phyloP scores from a whole-genome alignment of 2,329 filamentous ascomycete genomes.

The Colletotrichum endophyticum region DNA sequence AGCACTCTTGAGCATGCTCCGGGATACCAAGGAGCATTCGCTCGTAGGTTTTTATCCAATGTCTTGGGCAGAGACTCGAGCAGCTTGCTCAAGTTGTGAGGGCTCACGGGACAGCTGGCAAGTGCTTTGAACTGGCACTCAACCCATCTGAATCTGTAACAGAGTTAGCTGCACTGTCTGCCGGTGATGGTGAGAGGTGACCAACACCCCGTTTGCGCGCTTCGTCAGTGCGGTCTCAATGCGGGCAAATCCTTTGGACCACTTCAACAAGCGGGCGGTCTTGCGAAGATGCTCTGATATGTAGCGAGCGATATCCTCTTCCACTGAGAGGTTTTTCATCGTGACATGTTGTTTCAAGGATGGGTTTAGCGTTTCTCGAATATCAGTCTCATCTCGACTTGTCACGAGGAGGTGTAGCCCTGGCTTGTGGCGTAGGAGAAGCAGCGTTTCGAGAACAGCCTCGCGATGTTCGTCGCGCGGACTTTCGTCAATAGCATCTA shows the following conservation, averaged over 20 bases:
- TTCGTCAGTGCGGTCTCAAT: neutral
- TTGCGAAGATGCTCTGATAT: neutral
- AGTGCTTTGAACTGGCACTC: slow-evolving; percentile 25
- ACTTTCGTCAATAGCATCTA: slow-evolving; percentile 44
- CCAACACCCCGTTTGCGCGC: neutral
- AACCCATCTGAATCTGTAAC: slow-evolving; percentile 28
- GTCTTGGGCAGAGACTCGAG: slow-evolving; percentile 29
- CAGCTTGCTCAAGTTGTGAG: slow-evolving; percentile 16
- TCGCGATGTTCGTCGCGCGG: slow-evolving; percentile 21
- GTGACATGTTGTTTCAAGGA: slow-evolving; percentile 10
- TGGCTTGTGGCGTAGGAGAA: slow-evolving; percentile 14
- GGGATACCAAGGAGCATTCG: neutral
- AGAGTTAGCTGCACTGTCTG: neutral
- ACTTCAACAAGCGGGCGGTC: neutral
- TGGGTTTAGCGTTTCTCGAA: slow-evolving; percentile 25
- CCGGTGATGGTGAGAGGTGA: neutral
- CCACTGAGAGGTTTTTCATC: neutral
- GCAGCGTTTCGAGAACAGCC: slow-evolving; percentile 24
- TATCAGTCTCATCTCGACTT: slow-evolving; percentile 37
- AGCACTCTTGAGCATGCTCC: neutral
- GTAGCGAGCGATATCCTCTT: neutral
- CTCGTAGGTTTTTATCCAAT: slow-evolving; percentile 31
- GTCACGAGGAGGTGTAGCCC: slow-evolving; percentile 34
- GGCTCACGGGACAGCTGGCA: slow-evolving; percentile 15
- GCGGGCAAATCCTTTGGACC: neutral